phyloP scores from a whole-genome alignment of 768 basidiomycete genomes.

The Cystofilobasidium capitatum region DNA sequence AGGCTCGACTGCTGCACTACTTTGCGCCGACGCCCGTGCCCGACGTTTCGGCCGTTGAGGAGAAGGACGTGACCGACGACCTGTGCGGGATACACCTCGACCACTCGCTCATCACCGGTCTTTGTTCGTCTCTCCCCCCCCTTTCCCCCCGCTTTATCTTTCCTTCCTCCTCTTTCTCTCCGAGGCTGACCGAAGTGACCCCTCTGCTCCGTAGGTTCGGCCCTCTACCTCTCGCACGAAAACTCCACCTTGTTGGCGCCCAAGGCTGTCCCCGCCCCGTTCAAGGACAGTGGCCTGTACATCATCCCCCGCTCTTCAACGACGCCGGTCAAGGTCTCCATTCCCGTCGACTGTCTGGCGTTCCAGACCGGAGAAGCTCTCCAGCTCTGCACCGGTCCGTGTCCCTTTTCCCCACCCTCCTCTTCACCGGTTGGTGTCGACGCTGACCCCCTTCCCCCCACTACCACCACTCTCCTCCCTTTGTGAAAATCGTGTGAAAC shows the following conservation, averaged over 20 bases:
- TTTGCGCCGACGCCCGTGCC: constrained; percentile 57
- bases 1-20: constrained; percentile 86
- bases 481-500: background rate
- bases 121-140: constrained; percentile 53
- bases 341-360: constrained; percentile 70
- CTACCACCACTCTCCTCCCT: background rate
- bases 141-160: background rate
- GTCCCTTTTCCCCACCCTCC: background rate
- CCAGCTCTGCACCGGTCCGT: constrained; percentile 60
- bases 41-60: constrained; percentile 32
- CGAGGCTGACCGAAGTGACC: no score
- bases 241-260: constrained; percentile 37
- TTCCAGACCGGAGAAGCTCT: constrained; percentile 98
- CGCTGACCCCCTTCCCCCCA: background rate
- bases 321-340: constrained; percentile 67
- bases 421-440: no score
- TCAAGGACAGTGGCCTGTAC: constrained; percentile 72
- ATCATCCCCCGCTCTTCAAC: constrained; percentile 58
- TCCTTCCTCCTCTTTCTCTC: background rate
- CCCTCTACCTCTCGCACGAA: constrained; percentile 64
- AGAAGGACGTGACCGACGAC: constrained; percentile 50
- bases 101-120: constrained; percentile 69
- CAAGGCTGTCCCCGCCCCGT: constrained; percentile 54
- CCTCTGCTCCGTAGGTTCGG: constrained; percentile 44
- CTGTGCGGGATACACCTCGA: constrained; percentile 96